Conservation (phyloP, 2,329 filamentous ascomycete species). For the Microdochium paspali region DNA sequence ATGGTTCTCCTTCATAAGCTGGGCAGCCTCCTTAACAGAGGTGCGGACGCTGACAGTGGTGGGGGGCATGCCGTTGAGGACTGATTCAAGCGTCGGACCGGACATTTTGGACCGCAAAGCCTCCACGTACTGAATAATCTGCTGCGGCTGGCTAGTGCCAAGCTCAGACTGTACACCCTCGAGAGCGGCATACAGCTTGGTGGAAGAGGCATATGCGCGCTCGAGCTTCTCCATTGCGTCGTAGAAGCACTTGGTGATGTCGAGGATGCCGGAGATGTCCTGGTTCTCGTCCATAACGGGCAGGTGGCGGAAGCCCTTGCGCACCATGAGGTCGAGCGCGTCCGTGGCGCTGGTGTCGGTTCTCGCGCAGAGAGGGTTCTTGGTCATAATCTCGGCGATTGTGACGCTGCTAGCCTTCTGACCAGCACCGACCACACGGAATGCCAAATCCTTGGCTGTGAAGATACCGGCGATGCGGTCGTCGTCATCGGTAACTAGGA, state of each 20-base stretch:
- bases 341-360: conserved; percentile 98
- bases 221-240: conserved; percentile 99
- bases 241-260: conserved; percentile 99
- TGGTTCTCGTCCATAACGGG: conserved; percentile 99
- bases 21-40: conserved; percentile 89
- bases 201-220: conserved; percentile 93
- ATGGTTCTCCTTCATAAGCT: conserved; percentile 97
- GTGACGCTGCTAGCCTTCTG: conserved; percentile 83
- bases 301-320: conserved; percentile 94
- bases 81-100: conserved; percentile 88
- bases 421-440: conserved; percentile 87
- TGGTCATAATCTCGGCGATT: conserved; percentile 99
- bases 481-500: conserved; percentile 94
- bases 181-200: conserved; percentile 92
- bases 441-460: conserved; percentile 96
- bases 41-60: conserved; percentile 93
- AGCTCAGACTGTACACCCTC: conserved; percentile 97
- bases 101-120: conserved; percentile 95
- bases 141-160: conserved; percentile 89
- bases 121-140: conserved; percentile 98
- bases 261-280: conserved; percentile 93
- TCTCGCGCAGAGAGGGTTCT: conserved; percentile 93
- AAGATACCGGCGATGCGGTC: conserved; percentile 98
- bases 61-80: conserved; percentile 83
- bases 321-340: conserved; percentile 93